phyloP scores from a whole-genome alignment of 768 basidiomycete genomes.

The Lactifluus echinatus region DNA sequence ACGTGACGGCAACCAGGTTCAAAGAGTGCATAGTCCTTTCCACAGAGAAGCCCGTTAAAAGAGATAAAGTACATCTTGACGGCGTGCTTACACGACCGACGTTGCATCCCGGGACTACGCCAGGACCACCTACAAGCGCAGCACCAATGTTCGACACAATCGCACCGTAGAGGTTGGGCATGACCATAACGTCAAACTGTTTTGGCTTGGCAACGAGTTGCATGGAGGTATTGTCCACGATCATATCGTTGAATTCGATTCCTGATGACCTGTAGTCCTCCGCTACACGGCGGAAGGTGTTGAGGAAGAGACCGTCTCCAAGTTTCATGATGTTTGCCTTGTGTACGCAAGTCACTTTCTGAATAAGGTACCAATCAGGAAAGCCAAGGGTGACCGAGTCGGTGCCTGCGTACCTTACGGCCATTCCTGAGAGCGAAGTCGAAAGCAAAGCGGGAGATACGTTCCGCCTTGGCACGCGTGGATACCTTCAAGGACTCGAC shows the following conservation, averaged over 20 bases:
- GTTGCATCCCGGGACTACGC: slow-evolving; percentile 96
- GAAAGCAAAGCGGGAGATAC: slow-evolving; percentile 94
- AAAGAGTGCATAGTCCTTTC: slow-evolving; percentile 91
- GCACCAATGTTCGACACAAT: slow-evolving; percentile 98
- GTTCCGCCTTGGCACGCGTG: slow-evolving; percentile 90
- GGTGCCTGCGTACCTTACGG: slow-evolving; percentile 63
- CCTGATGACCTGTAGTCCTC: slow-evolving; percentile 94
- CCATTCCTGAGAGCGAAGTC: slow-evolving; percentile 98
- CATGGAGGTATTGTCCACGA: slow-evolving; percentile 99
- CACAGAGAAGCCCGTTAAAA: neutral
- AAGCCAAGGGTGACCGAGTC: slow-evolving; percentile 4
- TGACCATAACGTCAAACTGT: slow-evolving; percentile 99
- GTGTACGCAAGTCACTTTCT: slow-evolving; percentile 99
- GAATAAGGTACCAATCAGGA: neutral
- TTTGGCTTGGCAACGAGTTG: slow-evolving; percentile 92
- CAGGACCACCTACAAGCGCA: slow-evolving; percentile 96
- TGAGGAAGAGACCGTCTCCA: slow-evolving; percentile 97
- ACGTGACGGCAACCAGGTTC: slow-evolving; percentile 98
- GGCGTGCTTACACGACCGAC: slow-evolving; percentile 70
- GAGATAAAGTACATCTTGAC: neutral
- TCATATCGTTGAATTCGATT: slow-evolving; percentile 95
- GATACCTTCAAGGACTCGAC: slow-evolving; percentile 98
- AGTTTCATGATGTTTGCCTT: slow-evolving; percentile 99
- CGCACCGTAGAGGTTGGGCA: slow-evolving; percentile 95
- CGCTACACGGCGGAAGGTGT: slow-evolving; percentile 92